Base-by-base conservation (phyloP, 2,329 filamentous ascomycete species). In the Ophiosphaerella korrae region DNA sequence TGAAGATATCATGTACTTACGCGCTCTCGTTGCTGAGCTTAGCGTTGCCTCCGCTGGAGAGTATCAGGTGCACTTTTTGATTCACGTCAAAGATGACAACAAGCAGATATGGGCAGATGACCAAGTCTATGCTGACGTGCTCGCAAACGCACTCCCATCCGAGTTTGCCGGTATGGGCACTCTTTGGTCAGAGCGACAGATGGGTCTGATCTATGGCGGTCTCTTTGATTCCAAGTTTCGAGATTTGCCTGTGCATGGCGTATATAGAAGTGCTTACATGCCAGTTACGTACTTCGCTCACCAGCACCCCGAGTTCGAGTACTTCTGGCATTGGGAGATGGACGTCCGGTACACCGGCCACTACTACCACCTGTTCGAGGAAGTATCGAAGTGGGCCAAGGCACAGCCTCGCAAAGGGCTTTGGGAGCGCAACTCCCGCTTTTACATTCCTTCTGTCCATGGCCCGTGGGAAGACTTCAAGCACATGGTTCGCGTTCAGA, bases 321-420 rank as follows among this genome's bases (percentile, higher is more conserved):
- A 86, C 75, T 91, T 92, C 74, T 96, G 92, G 92, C 90, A 96
- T 60, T 95, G 92, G 90, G 92, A 96, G 73, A 93, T 96, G 87
- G 92, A 96, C 66, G 85, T 92, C 38, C 87, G 91, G 26, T 96
- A 95, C 72, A 94, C 89, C 0, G 91, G 92, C 32, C 91, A 96
- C 74, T 93, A 89, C 77, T 92, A 92, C 73, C 88, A 92, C 66
- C 81, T 93, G 12, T 87, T 93, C 57, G 80, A 88, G 55, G 82
- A 85, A 37, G 78, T 90, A 11, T 80, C 81, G 12, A 76, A 80
- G 39, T 93, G 88, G 85, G 84, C 86, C 2, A 81, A 80, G 49
- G 72, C 83, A 42, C 88, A 93, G 67, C 84, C 86, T 1, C 83
- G 88, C 24, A 82, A 84, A 52, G 84, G 85, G n/a, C 78, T 91